These are phyloP conservation scores for Aspergillus aculeatinus DNA, from an alignment of 2,329 filamentous ascomycete species.

Conservation along the genomic window DNA sequence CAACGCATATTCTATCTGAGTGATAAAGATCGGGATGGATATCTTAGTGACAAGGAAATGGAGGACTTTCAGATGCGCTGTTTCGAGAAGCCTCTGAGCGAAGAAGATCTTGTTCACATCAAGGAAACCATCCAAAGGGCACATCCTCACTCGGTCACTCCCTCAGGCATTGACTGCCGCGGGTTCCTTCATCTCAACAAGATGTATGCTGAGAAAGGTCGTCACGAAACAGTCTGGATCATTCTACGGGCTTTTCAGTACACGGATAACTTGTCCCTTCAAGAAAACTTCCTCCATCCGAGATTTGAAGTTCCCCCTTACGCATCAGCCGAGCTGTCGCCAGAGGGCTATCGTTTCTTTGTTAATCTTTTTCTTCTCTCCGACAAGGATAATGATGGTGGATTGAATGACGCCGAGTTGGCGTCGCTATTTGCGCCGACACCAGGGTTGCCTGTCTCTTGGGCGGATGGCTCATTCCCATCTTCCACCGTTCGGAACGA, in stretches of 20 bases:
- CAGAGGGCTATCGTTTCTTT: conserved; percentile 93
- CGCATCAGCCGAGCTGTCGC: conserved; percentile 89
- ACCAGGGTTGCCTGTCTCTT: conserved; percentile 80
- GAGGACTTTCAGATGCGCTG: conserved; percentile 86
- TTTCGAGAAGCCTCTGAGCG: conserved; percentile 81
- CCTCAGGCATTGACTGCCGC: conserved; percentile 73
- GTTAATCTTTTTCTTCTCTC: conserved; percentile 93
- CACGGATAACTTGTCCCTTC: conserved; percentile 88
- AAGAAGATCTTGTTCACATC: conserved; percentile 84
- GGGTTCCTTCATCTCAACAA: conserved; percentile 92
- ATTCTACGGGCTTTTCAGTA: conserved; percentile 94
- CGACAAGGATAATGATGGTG: conserved; percentile 96
- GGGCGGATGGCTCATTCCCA: conserved; percentile 86
- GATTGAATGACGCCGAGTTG: conserved; percentile 81
- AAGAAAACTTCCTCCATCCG: conserved; percentile 86
- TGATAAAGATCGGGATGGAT: conserved; percentile 94
- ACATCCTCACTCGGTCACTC: conserved; percentile 61
- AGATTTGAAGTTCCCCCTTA: conserved; percentile 92
- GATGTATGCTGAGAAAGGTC: conserved; percentile 93
- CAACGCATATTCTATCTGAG: conserved; percentile 92
- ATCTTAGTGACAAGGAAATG: conserved; percentile 86
- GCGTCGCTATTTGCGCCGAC: conserved; percentile 88
- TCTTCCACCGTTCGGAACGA: conserved; percentile 94
- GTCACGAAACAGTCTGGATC: conserved; percentile 98
- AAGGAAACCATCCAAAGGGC: conserved; percentile 78